A percentile compares a stretch with the other conserved stretches of the same genome.
Evolutionary conservation across 2,329 filamentous ascomycete species (phyloP).

Genomic region (Colletotrichum sp.): DNA sequence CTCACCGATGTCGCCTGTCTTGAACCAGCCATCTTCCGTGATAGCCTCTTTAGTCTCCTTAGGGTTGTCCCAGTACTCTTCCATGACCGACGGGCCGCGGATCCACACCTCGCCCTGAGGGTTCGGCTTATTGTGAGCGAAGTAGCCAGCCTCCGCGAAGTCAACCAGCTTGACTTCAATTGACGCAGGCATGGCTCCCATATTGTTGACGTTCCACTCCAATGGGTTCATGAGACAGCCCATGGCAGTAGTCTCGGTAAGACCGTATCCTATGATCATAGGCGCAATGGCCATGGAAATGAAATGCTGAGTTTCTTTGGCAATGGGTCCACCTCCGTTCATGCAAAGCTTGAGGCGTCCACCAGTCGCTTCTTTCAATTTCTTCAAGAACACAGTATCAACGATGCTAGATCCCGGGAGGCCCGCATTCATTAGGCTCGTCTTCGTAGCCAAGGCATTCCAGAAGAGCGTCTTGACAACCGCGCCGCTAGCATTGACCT

Average conservation of each 20-base stretch:
- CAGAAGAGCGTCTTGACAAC: conserved; percentile 79
- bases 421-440: conserved; percentile 54
- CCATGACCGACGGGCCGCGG: conserved; percentile 73
- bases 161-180: conserved; percentile 88
- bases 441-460: conserved; percentile 60
- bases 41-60: conserved; percentile 76
- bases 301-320: conserved; percentile 86
- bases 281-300: conserved; percentile 87
- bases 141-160: conserved; percentile 83
- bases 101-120: conserved; percentile 91
- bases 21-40: conserved; percentile 82
- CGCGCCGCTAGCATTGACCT: conserved; percentile 72
- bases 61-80: conserved; percentile 78
- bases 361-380: conserved; percentile 88
- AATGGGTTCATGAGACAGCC: conserved; percentile 76
- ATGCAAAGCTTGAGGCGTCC: conserved; percentile 81
- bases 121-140: conserved; percentile 73
- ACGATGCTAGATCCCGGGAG: conserved; percentile 72
- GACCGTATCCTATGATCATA: conserved; percentile 87
- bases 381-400: conserved; percentile 85
- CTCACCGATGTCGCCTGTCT: conserved; percentile 84
- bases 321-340: conserved; percentile 85
- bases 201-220: conserved; percentile 74
- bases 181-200: conserved; percentile 76
- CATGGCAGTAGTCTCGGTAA: conserved; percentile 86